Evolutionary conservation across 257 asterid genomes (phyloP).

Genomic region (Solanum raphanifolium): DNA sequence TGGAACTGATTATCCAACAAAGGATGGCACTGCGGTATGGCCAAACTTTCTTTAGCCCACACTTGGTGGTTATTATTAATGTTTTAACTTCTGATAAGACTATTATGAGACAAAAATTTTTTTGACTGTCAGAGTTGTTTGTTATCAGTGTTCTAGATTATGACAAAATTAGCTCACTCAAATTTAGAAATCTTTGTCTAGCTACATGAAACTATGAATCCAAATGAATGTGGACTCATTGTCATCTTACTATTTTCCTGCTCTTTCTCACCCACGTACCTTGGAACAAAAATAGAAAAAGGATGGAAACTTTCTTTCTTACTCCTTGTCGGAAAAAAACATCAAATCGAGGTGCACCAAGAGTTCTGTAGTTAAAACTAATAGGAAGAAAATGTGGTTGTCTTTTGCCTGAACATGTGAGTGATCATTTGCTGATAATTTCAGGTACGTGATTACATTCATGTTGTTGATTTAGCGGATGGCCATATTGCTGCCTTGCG

Average conservation of each 20-base stretch:
- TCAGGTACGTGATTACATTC: conserved; percentile 5
- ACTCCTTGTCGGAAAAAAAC: not conserved
- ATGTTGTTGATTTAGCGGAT: conserved; percentile 3
- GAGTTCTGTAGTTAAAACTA: not conserved
- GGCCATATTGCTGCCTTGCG: conserved; percentile 2
- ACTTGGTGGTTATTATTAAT: not conserved
- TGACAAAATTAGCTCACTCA: not conserved
- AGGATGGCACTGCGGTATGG: conserved; percentile 3
- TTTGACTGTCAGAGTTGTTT: not conserved
- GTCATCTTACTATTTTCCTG: not conserved
- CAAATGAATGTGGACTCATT: not conserved
- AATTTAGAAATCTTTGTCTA: not conserved
- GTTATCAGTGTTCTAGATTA: not conserved
- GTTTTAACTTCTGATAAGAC: not conserved
- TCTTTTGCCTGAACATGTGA: not conserved
- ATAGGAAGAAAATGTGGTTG: not conserved
- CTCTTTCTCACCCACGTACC: not conserved
- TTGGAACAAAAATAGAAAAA: not conserved
- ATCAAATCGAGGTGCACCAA: not conserved
- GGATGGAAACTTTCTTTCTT: not conserved
- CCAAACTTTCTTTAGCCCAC: not conserved
- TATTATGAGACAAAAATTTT: not conserved
- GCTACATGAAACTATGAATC: not conserved
- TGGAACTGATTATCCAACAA: conserved; percentile 35
- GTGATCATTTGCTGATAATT: not conserved